Base-by-base conservation (phyloP, 345 rosid genomes). In the Psidium guajava region DNA sequence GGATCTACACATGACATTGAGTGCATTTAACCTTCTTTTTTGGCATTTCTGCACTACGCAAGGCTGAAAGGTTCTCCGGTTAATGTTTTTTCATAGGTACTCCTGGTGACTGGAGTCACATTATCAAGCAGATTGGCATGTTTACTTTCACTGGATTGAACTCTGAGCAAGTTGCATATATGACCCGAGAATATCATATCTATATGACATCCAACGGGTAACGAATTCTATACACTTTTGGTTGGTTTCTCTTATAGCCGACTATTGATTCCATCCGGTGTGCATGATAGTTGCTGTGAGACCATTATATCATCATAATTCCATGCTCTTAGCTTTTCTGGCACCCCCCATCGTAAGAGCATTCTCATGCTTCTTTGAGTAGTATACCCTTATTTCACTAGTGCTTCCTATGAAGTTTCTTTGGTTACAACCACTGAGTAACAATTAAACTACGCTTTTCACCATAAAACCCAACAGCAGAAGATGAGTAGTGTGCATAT, bases 51-150 rank as follows among this genome's bases (percentile, higher is more conserved):
- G 55, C 40, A 7, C 24, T 14, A 42, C 10, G 1, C 28, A 13
- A 55, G 27, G 47, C 44, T 54, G 22, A 54, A 40, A 55, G 27
- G 51, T 52, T n/a, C 53, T 36, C 69, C 13, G 42, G 18, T 51
- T 28, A 74, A 42, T 12, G 20, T 5, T 61, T 28, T 28, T 7
- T 87, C 18, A 27, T 55, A 87, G 88, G 88, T 13, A 87, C 88
- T 54, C 88, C 88, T 20, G 88, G 88, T n/a, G 84, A 87, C 82
- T 87, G 88, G 88, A 87, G 88, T 85, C 88, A 87, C 85, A 87
- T 87, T 7, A 87, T 87, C 84, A 87, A 87, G 84, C 88, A 87
- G 86, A 87, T 87, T 36, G 88, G 88, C 20, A 87, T 87, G 88
- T 87, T 87, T 55, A 87, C 88, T 64, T 87, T 87, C 86, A 87